Evolutionary conservation across 371 early-diverging fungal species (phyloP), one percentile per base, ranked within the genome.

Genomic region (Quaeritorhiza haematococci): DNA sequence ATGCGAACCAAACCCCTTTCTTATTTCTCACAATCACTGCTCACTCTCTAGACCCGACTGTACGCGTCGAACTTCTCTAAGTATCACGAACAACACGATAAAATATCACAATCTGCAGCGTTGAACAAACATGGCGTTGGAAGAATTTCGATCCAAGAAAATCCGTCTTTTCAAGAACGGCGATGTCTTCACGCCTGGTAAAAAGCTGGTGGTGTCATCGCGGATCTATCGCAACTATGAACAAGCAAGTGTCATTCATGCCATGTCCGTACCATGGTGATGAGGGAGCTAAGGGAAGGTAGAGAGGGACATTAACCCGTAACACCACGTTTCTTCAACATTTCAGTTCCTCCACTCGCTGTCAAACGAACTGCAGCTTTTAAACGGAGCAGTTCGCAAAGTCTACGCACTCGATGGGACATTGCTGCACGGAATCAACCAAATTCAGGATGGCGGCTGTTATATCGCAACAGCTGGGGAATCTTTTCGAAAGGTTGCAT

Each of bases 401-500:
- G 52, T 77, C 13, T 73, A 67, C 56, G 61, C 68, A 17, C 42
- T 77, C 27, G 63, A 72, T 43, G 74, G 78, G 7, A 58, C 33
- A 3, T 59, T 30, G 27, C 47, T 77, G 4, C 47, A 32, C 30
- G 24, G 32, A 28, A 63, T 77, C 19, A 55, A 58, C 19, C 69
- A 71, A 17, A 38, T 77, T 0, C 29, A 58, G 17, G 71, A 77
- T 29, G 64, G 65, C 27, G 51, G 51, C 15, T 41, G 50, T 5
- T 77, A 77, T 47, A 68, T 77, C 30, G 74, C 71, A 1, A 59
- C 69, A 2, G 55, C 58, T 21, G 71, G 74, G 1, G 78, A 74
- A 29, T 43, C 52, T 15, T 66, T 72, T 42, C 63, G 67, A 52
- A 24, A 48, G 23, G 64, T 66, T 28, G 34, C 51, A 15, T 76